A percentile compares a stretch with the other conserved stretches of the same genome.
Evolutionary conservation across 2,329 filamentous ascomycete genomes (phyloP).

Genomic region (Fusarium sp.): DNA sequence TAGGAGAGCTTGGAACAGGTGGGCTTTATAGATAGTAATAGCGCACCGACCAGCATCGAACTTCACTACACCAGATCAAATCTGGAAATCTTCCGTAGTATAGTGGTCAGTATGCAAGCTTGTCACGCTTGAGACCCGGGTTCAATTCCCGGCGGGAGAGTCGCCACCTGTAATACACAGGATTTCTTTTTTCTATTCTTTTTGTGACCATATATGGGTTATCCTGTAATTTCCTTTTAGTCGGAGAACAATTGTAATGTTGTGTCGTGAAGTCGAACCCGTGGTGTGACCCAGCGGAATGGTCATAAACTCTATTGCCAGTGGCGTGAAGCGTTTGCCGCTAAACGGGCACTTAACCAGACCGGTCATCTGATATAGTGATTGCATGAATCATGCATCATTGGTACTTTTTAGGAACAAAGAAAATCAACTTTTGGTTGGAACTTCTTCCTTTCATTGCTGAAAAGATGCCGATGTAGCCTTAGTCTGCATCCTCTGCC

Average conservation of each 20-base stretch:
- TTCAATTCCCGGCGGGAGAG: constrained; percentile 30
- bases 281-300: not conserved
- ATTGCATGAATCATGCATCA: constrained; percentile 11
- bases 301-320: constrained; percentile 6
- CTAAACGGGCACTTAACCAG: constrained; percentile 2
- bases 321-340: constrained; percentile 7
- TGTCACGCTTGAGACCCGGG: constrained; percentile 26
- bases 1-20: too few relatives aligned
- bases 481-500: too few relatives aligned
- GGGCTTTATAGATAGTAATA: rapidly evolving
- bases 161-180: constrained; percentile 2
- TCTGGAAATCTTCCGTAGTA: constrained; percentile 17
- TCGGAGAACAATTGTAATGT: too few relatives aligned
- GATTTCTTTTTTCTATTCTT: not conserved
- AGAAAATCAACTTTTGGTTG: rapidly evolving
- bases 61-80: constrained; percentile 6
- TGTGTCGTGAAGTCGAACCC: too few relatives aligned
- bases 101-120: constrained; percentile 28
- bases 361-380: not conserved
- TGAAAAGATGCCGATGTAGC: too few relatives aligned
- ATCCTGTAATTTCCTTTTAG: too few relatives aligned
- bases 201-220: too few relatives aligned
- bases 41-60: rapidly evolving
- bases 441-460: too few relatives aligned
- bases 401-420: not conserved